Percentiles rank a stretch among this genome's conserved stretches.
phyloP scores from a whole-genome alignment of 179 eudicot genomes.

The Silene vulgaris region DNA sequence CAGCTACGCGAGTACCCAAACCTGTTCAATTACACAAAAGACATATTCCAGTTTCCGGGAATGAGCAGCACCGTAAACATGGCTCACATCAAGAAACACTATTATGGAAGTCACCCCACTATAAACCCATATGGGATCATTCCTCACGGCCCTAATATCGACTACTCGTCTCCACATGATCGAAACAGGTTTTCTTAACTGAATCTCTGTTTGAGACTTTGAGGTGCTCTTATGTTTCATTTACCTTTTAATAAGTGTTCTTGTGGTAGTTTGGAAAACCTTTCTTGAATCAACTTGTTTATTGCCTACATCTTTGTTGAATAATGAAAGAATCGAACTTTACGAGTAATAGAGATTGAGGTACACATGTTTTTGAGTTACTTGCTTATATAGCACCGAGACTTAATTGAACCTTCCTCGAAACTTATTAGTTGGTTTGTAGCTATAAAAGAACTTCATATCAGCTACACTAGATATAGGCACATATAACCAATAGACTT shows the following conservation, averaged over 20 bases:
- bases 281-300: too few relatives aligned
- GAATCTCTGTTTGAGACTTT: neutral
- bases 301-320: neutral
- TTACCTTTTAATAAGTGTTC: neutral
- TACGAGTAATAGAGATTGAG: too few relatives aligned
- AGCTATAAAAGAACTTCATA: too few relatives aligned
- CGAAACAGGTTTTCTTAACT: conserved; percentile 44
- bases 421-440: too few relatives aligned
- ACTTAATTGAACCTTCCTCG: too few relatives aligned
- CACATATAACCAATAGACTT: too few relatives aligned
- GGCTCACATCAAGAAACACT: conserved; percentile 84
- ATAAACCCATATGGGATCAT: conserved; percentile 72
- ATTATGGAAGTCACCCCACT: conserved; percentile 74
- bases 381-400: too few relatives aligned
- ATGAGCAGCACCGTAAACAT: conserved; percentile 71
- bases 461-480: too few relatives aligned
- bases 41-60: conserved; percentile 73
- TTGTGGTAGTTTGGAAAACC: neutral
- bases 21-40: conserved; percentile 82
- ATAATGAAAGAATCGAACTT: neutral
- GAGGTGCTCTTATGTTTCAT: neutral
- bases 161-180: conserved; percentile 73
- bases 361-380: too few relatives aligned
- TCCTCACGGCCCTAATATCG: conserved; percentile 66
- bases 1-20: conserved; percentile 70